Base-by-base conservation (phyloP, 2,329 filamentous ascomycete genomes). In the Colletotrichum lini region DNA sequence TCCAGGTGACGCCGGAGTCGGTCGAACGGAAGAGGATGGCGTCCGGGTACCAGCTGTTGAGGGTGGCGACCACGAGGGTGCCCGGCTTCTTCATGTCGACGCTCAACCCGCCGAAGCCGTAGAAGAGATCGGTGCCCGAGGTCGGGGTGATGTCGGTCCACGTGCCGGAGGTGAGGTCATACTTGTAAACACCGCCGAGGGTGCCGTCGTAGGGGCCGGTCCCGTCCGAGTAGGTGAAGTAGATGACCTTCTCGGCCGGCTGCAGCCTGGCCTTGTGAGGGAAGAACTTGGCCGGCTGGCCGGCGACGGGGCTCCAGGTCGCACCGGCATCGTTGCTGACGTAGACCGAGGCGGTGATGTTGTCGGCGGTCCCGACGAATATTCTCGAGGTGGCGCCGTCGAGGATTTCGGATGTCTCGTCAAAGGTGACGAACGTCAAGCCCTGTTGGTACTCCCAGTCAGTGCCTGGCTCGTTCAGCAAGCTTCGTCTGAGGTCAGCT, bases 11-110 rank as follows among this genome's bases (percentile, higher is more conserved):
- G 23, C 85, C 89, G 0, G 87, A 88, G 76, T 90, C 84, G 0
- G 80, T 87, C 4, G 87, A 89, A 30, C 88, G 80, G 79, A 85
- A 90, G 45, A 90, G 80, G 65, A 88, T 84, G 1, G 84, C 87
- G 71, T 90, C 88, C 0, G 88, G 88, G 79, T 84, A 90, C 88
- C 88, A 90, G 18, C 84, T 86, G 78, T 90, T 91, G 50, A 90
- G 77, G 1, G 84, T 84, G 0, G 88, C 87, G 0, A 89, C 88
- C 56, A 91, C 84, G 18, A 90, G 76, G 0, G 88, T 90, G 0
- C 88, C 88, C 0, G 88, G 84, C 30, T 84, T 86, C 73, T 86
- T 82, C 72, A 85, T 79, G 58, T 90, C 88, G 23, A 90, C 80
- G 0, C 84, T 81, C 2, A 90, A 78, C 2, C 88, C 88, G 7